A percentile compares a stretch with the other conserved stretches of the same genome.
phyloP scores from a whole-genome alignment of 2,329 filamentous ascomycete genomes.

The Anthostomella pinea region DNA sequence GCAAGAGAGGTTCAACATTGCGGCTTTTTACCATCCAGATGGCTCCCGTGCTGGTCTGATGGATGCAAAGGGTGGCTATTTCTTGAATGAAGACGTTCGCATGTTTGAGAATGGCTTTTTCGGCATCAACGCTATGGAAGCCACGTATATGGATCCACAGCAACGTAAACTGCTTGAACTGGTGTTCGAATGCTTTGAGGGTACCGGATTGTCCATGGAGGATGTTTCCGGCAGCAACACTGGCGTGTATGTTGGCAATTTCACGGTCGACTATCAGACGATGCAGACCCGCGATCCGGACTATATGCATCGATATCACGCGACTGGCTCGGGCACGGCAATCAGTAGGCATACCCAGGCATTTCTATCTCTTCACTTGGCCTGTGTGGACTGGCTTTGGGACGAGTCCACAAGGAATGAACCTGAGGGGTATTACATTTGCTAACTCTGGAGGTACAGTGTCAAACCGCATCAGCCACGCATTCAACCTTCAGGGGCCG shows the following conservation, averaged over 20 bases:
- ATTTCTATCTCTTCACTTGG: too few relatives aligned
- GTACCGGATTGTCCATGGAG: slow-evolving; percentile 13
- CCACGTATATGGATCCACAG: slow-evolving; percentile 30
- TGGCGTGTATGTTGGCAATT: slow-evolving; percentile 27
- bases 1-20: slow-evolving; percentile 8
- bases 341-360: too few relatives aligned
- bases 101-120: slow-evolving; percentile 28
- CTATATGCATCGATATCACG: slow-evolving; percentile 19
- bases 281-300: slow-evolving; percentile 24
- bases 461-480: slow-evolving; percentile 31
- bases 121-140: slow-evolving; percentile 24
- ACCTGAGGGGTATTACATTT: too few relatives aligned
- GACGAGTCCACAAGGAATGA: too few relatives aligned
- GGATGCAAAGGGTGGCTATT: slow-evolving; percentile 16
- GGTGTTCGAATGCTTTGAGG: slow-evolving; percentile 31
- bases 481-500: slow-evolving; percentile 29
- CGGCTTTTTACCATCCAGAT: slow-evolving; percentile 14
- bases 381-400: too few relatives aligned
- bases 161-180: slow-evolving; percentile 35
- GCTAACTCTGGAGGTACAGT: too few relatives aligned
- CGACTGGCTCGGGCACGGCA: slow-evolving; percentile 24
- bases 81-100: slow-evolving; percentile 22
- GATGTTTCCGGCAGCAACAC: slow-evolving; percentile 9
- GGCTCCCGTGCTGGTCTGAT: slow-evolving; percentile 4
- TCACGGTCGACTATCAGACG: slow-evolving; percentile 21